Percentiles rank a stretch among this genome's conserved stretches.
phyloP scores from a whole-genome alignment of 2,329 filamentous ascomycete species.

The Sclerotinia subarctica region DNA sequence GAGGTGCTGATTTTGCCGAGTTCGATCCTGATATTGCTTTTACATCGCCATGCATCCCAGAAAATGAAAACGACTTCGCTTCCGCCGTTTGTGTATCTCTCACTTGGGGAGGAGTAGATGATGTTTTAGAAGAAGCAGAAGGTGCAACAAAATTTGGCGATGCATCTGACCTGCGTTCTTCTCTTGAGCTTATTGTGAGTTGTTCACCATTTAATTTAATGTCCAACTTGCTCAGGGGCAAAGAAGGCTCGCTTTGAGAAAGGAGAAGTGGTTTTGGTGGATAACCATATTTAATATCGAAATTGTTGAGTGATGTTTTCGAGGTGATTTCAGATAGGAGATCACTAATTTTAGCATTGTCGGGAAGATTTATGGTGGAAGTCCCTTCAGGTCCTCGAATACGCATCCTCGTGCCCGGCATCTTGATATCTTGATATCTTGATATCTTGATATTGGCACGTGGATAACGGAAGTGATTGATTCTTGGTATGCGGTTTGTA shows the following conservation, averaged over 20 bases:
- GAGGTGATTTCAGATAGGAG: slow-evolving; percentile 59
- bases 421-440: slow-evolving; percentile 38
- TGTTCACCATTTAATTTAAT: slow-evolving; percentile 66
- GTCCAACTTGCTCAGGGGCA: slow-evolving; percentile 52
- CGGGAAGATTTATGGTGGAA: slow-evolving; percentile 65
- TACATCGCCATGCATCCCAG: slow-evolving; percentile 19
- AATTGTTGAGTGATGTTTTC: slow-evolving; percentile 62
- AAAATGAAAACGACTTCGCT: slow-evolving; percentile 21
- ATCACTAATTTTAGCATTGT: slow-evolving; percentile 62
- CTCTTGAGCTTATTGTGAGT: slow-evolving; percentile 51
- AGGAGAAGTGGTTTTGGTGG: slow-evolving; percentile 70
- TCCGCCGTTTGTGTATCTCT: slow-evolving; percentile 7
- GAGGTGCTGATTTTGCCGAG: slow-evolving; percentile 18
- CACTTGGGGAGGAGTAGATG: background rate
- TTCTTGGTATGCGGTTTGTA: background rate
- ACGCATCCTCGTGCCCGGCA: slow-evolving; percentile 66
- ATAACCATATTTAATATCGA: slow-evolving; percentile 81
- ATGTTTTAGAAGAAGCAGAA: background rate
- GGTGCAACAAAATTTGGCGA: background rate
- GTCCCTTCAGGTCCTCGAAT: slow-evolving; percentile 72
- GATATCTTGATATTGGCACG: slow-evolving; percentile 47
- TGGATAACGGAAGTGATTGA: background rate
- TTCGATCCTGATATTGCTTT: background rate
- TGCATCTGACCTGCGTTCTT: background rate
- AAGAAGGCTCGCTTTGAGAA: slow-evolving; percentile 45